A percentile compares a stretch with the other conserved stretches of the same genome.
phyloP scores from a whole-genome alignment of 768 basidiomycete genomes.

The Hemileccinum impolitum region DNA sequence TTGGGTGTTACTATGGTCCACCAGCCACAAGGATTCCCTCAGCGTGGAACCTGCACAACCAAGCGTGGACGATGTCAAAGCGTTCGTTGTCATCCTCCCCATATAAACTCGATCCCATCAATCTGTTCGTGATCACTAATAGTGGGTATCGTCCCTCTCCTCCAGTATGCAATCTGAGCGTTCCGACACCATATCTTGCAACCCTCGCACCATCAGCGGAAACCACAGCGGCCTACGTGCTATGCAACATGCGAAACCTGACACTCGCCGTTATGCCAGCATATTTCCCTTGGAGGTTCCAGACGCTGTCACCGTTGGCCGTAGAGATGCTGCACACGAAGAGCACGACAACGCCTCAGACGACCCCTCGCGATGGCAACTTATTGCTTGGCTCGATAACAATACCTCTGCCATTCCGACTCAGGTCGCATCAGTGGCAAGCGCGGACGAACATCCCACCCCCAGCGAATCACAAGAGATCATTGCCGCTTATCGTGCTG shows the following conservation, averaged over 20 bases:
- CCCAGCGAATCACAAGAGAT: constrained; percentile 24
- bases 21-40: constrained; percentile 11
- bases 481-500: constrained; percentile 17
- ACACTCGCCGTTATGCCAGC: constrained; percentile 28
- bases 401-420: not conserved
- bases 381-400: constrained; percentile 1
- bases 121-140: not conserved
- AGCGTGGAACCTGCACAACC: constrained; percentile 16
- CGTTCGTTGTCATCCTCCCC: constrained; percentile 7
- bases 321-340: constrained; percentile 9
- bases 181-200: constrained; percentile 2
- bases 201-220: constrained; percentile 1
- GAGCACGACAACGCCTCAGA: constrained; percentile 10
- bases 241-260: constrained; percentile 1
- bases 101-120: constrained; percentile 16
- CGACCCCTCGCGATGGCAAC: constrained; percentile 10
- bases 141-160: not conserved
- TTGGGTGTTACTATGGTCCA: not conserved
- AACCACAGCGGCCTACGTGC: not conserved
- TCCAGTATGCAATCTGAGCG: constrained; percentile 10
- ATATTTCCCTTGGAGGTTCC: constrained; percentile 17
- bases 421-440: constrained; percentile 1
- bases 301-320: constrained; percentile 3
- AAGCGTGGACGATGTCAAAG: constrained; percentile 28
- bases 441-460: constrained; percentile 1